Base-by-base conservation (phyloP, 2,329 filamentous ascomycete genomes). In the Lachnellula cervina region DNA sequence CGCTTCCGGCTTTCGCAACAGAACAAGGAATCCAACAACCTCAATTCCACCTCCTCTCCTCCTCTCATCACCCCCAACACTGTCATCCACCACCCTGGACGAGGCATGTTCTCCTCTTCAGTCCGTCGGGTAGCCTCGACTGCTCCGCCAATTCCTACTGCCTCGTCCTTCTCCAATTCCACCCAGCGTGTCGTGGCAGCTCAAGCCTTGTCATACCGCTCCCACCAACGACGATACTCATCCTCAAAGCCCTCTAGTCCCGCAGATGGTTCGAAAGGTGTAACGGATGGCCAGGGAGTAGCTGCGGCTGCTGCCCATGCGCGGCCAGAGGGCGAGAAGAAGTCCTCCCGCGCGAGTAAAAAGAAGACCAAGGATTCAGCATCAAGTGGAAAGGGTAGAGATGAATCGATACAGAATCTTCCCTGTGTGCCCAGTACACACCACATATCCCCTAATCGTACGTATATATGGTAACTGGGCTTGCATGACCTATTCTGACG, bases 361-460 rank as follows among this genome's bases (percentile, higher is more conserved):
- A 78, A 79, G 67, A 85, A 83, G 73, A 71, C 72, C 59, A 85
- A 83, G 70, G 79, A 80, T 56, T 69, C 70, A 55, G 70, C 74
- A 68, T 55, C 57, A 49, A 63, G 69, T 56, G 62, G 63, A 32
- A 71, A 71, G 58, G 64, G 64, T n/a, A 65, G 67, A 60, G 75
- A 77, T 58, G 74, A 76, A 55, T 71, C 74, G 46, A 73, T 80
- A 62, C 76, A 75, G 51, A 83, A 83, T 63, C 77, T 90, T 56
- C 88, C 88, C 40, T 86, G 83, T 69, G 89, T 92, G 44, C 88
- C 88, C 54, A 87, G 81, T 70, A 91, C 88, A 49, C 81, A 87
- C 62, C 83, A 90, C 73, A 79, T 92, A 62, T 80, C 83, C 51
- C 80, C 84, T 68, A 79, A 83, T 72, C 83, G 87, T 88, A 52